Evolutionary conservation across 345 rosid species (phyloP).

Genomic region (Euphorbia lathyris): DNA sequence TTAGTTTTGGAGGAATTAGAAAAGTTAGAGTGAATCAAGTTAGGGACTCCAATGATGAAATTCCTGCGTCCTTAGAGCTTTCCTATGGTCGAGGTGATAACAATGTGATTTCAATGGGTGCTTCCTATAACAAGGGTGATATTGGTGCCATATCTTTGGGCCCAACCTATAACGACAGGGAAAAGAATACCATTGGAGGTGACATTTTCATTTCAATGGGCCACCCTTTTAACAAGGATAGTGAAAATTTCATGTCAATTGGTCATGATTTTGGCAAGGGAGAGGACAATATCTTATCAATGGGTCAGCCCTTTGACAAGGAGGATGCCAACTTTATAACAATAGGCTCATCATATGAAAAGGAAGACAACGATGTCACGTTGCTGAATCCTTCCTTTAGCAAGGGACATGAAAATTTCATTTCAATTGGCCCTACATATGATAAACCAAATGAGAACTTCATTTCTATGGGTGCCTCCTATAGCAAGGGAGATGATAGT

Average conservation of each 20-base stretch:
- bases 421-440: slow-evolving; percentile 32
- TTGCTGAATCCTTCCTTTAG: slow-evolving; percentile 34
- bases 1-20: slow-evolving; percentile 48
- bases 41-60: slow-evolving; percentile 32
- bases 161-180: slow-evolving; percentile 20
- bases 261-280: slow-evolving; percentile 37
- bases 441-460: slow-evolving; percentile 35
- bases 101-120: slow-evolving; percentile 22
- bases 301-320: slow-evolving; percentile 44
- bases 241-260: slow-evolving; percentile 30
- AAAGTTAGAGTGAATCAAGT: slow-evolving; percentile 55
- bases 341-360: slow-evolving; percentile 9
- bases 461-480: slow-evolving; percentile 32
- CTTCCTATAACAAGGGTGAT: slow-evolving; percentile 28
- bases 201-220: slow-evolving; percentile 24
- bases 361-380: slow-evolving; percentile 13
- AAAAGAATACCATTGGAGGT: slow-evolving; percentile 21
- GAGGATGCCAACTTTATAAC: slow-evolving; percentile 29
- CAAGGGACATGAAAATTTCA: slow-evolving; percentile 33
- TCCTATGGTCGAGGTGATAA: slow-evolving; percentile 30
- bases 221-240: slow-evolving; percentile 22
- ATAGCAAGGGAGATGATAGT: slow-evolving; percentile 32
- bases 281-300: slow-evolving; percentile 31
- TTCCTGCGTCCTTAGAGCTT: slow-evolving; percentile 30
- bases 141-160: slow-evolving; percentile 23